Percentiles rank a stretch among this genome's conserved stretches.
phyloP scores from a whole-genome alignment of 1,284 basidiomycete species.

The Boletus smithii region DNA sequence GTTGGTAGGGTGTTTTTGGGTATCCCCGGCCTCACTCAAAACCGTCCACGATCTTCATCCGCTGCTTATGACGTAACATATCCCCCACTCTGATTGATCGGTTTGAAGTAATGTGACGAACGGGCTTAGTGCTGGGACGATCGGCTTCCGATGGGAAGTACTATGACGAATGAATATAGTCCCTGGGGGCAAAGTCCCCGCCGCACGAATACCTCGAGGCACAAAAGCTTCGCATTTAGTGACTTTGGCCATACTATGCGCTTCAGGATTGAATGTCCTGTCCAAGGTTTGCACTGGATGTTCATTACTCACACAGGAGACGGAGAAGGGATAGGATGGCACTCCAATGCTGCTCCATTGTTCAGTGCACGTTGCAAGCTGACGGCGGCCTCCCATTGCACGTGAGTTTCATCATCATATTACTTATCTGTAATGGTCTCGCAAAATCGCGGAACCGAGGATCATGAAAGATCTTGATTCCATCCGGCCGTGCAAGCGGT shows the following conservation, averaged over 20 bases:
- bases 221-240: constrained; percentile 30
- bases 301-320: constrained; percentile 15
- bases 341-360: constrained; percentile 10
- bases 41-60: no score
- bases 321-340: constrained; percentile 9
- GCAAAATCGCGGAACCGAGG: constrained; percentile 29
- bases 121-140: constrained; percentile 30
- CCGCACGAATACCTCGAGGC: constrained; percentile 38
- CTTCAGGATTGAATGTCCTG: constrained; percentile 33
- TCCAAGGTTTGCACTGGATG: constrained; percentile 10
- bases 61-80: no score
- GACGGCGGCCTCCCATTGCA: constrained; percentile 17
- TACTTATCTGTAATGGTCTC: background rate
- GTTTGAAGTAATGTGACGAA: no score
- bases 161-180: constrained; percentile 31
- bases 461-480: constrained; percentile 22
- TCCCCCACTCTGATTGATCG: no score
- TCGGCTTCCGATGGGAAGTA: constrained; percentile 26
- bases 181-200: constrained; percentile 30
- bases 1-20: no score
- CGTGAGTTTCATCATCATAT: constrained; percentile 25
- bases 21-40: no score
- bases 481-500: constrained; percentile 10
- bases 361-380: constrained; percentile 11
- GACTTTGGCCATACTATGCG: constrained; percentile 32